Percentiles rank a stretch among this genome's conserved stretches.
Evolutionary conservation across 2,329 filamentous ascomycete genomes (phyloP).

Genomic region (Microcera coccophila): DNA sequence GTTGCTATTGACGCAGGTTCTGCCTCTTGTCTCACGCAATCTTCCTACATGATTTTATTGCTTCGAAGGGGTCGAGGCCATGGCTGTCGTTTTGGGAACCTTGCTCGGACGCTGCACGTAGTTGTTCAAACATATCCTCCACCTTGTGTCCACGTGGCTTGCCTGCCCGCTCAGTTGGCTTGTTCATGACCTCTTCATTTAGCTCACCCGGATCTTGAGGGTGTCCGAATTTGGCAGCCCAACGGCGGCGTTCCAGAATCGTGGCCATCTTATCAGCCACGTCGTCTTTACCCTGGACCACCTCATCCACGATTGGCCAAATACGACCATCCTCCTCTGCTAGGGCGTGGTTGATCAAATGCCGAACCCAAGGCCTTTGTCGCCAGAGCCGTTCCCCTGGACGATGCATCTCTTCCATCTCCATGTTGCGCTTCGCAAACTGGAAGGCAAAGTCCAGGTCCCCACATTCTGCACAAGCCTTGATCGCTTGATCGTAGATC

Average conservation of each 20-base stretch:
- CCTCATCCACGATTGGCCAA: conserved; percentile 31
- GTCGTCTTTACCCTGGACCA: conserved; percentile 19
- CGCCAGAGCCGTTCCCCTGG: conserved; percentile 6
- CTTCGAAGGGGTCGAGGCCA: no score
- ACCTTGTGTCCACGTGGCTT: no score
- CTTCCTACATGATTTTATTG: no score
- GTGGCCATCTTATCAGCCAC: conserved; percentile 18
- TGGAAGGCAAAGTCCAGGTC: conserved; percentile 35
- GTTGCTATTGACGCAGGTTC: no score
- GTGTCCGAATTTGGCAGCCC: no score
- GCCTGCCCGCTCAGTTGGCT: no score
- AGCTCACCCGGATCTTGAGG: no score
- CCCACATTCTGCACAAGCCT: conserved; percentile 25
- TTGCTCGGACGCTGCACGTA: no score
- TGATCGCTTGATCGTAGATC: conserved; percentile 27
- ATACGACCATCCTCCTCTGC: conserved; percentile 30
- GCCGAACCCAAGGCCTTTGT: conserved; percentile 25
- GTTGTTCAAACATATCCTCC: no score
- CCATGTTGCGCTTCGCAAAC: conserved; percentile 23
- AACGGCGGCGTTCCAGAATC: conserved; percentile 26
- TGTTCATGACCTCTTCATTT: no score
- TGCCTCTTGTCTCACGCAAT: no score
- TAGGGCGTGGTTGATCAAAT: conserved; percentile 26
- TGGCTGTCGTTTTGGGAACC: no score
- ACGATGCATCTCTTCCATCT: not conserved